phyloP scores from a whole-genome alignment of 169 alveolate genomes.

The Plasmodium chabaudi region DNA sequence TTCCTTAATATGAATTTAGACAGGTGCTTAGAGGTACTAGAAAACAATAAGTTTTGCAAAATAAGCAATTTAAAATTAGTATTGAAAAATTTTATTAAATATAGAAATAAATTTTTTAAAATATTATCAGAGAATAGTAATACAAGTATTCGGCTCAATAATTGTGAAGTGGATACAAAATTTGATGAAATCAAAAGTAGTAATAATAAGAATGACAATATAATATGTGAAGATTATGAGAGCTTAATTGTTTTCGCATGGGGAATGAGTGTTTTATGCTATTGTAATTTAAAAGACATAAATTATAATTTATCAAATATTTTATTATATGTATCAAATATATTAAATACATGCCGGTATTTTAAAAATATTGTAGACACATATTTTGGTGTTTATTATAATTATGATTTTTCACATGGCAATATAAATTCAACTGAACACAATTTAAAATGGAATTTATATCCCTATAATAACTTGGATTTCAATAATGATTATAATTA shows the following conservation, averaged over 20 bases:
- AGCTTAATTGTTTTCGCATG: conserved; percentile 41
- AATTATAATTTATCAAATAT: conserved; percentile 32
- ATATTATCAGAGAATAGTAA: not conserved
- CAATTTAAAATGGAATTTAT: no score
- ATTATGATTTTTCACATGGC: not conserved
- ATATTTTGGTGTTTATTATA: conserved; percentile 2
- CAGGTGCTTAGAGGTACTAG: conserved; percentile 18
- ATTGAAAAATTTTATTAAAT: conserved; percentile 52
- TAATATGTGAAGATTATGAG: conserved; percentile 17
- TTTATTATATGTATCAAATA: conserved; percentile 40
- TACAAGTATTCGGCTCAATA: no score
- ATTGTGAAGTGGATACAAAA: no score
- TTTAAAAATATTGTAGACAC: conserved; percentile 10
- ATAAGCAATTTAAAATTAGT: conserved; percentile 24
- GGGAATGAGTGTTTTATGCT: conserved; percentile 58
- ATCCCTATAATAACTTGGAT: no score
- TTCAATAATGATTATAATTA: no score
- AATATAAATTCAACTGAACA: no score
- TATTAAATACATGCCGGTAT: conserved; percentile 34
- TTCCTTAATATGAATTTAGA: conserved; percentile 21
- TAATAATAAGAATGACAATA: not conserved
- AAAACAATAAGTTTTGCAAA: conserved; percentile 21
- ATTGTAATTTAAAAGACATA: conserved; percentile 43
- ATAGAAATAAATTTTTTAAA: conserved; percentile 21
- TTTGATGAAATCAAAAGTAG: no score